Evolutionary conservation across 176 grass and related monocot genomes (phyloP).

Genomic region (Rhynchospora tenuis): DNA sequence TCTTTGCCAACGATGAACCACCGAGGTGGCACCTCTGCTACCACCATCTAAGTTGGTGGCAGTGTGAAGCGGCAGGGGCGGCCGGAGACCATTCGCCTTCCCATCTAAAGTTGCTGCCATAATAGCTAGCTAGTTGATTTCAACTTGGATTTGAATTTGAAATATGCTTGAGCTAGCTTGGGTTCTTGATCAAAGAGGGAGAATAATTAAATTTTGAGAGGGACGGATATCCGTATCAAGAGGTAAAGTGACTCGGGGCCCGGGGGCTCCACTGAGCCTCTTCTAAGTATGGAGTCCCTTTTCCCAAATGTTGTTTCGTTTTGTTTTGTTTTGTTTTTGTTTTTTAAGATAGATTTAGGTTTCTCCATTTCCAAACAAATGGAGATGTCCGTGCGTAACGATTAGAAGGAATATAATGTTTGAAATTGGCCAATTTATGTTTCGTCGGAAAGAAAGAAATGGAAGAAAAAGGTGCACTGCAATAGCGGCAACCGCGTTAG

Average conservation of each 20-base stretch:
- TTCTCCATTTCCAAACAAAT: not conserved
- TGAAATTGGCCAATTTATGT: not conserved
- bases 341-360: not conserved
- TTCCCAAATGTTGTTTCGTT: not conserved
- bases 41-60: not conserved
- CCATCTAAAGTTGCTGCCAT: slow-evolving; percentile 43
- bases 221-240: not conserved
- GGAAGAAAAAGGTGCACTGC: not conserved
- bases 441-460: not conserved
- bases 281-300: not conserved
- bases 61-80: slow-evolving; percentile 1
- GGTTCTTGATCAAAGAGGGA: not conserved
- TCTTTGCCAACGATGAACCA: slow-evolving; percentile 44
- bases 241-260: not conserved
- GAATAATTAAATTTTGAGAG: not conserved
- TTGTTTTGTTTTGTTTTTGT: not conserved
- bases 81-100: not conserved
- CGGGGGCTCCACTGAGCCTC: not conserved
- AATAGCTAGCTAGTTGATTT: not conserved
- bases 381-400: not conserved
- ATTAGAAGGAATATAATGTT: not conserved
- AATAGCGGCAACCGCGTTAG: too few relatives aligned
- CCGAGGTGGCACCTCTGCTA: not conserved
- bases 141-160: slow-evolving; percentile 11
- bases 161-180: not conserved